These are phyloP conservation scores for Aspergillus affinis DNA, from an alignment of 495 filamentous ascomycete genomes.

Conservation along the genomic window DNA sequence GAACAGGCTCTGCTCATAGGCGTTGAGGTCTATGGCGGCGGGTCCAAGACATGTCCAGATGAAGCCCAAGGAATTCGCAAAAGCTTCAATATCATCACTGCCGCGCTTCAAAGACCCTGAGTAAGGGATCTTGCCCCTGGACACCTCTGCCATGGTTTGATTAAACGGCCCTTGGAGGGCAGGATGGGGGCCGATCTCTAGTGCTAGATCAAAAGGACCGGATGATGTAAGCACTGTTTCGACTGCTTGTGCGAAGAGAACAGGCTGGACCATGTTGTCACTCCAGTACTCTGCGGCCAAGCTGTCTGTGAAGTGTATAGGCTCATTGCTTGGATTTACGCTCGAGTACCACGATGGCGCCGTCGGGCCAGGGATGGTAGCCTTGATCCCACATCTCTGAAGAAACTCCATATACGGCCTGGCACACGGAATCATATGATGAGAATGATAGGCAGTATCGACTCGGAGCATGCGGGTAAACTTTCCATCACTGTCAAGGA, in stretches of 20 bases:
- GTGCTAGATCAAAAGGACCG: constrained; percentile 26
- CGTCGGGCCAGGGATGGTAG: not conserved
- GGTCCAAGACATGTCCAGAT: constrained; percentile 44
- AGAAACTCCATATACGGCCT: constrained; percentile 37
- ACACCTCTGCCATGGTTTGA: constrained; percentile 29
- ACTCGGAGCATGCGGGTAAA: constrained; percentile 41
- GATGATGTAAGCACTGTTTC: constrained; percentile 26
- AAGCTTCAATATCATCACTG: not conserved
- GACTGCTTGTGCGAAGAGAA: constrained; percentile 38
- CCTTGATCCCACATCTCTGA: constrained; percentile 15
- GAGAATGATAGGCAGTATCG: constrained; percentile 60
- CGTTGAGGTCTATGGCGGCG: constrained; percentile 9
- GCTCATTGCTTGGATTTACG: constrained; percentile 11
- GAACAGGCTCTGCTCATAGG: not conserved
- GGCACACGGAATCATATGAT: constrained; percentile 50
- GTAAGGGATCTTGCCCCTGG: not conserved
- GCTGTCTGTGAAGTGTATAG: not conserved
- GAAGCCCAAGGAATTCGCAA: constrained; percentile 14
- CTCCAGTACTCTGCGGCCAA: constrained; percentile 6
- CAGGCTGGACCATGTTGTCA: constrained; percentile 15
- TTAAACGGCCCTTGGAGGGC: constrained; percentile 41
- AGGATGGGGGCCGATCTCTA: constrained; percentile 55
- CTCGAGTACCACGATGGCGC: constrained; percentile 27
- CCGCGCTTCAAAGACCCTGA: not conserved
- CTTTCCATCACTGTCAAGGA: constrained; percentile 44